Evolutionary conservation across 2,329 filamentous ascomycete species (phyloP).

Genomic region (Cladophialophora bantiana): DNA sequence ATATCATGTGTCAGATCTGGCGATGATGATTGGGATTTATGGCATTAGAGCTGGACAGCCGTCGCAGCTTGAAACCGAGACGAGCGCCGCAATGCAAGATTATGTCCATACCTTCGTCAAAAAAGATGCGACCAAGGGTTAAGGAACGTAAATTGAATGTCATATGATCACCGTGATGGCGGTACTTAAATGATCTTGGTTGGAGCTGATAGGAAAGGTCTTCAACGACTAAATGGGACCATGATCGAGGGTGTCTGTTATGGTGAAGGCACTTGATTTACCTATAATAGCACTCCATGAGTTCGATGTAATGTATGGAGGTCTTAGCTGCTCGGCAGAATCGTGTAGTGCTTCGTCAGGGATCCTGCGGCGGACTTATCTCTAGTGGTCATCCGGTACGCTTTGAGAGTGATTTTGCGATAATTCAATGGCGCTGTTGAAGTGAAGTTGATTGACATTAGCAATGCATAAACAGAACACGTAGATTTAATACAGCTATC

Average conservation of each 20-base stretch:
- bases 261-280: slow-evolving; percentile 3
- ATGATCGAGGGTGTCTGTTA: slow-evolving; percentile 13
- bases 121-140: slow-evolving; percentile 34
- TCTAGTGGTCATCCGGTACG: too few species aligned
- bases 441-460: not conserved
- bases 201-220: slow-evolving; percentile 6
- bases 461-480: not conserved
- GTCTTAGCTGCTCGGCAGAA: not conserved
- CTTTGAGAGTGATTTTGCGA: not conserved
- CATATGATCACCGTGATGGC: slow-evolving; percentile 7
- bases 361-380: not conserved
- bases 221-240: slow-evolving; percentile 15
- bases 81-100: slow-evolving; percentile 41
- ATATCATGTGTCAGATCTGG: slow-evolving; percentile 22
- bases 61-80: slow-evolving; percentile 33
- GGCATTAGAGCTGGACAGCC: slow-evolving; percentile 30
- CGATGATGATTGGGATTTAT: slow-evolving; percentile 52
- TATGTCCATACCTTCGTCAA: slow-evolving; percentile 41
- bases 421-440: not conserved
- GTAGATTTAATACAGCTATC: not conserved
- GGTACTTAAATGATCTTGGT: slow-evolving; percentile 10
- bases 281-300: slow-evolving; percentile 12
- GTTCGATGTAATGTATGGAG: not conserved
- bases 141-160: slow-evolving; percentile 28
- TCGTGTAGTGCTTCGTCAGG: not conserved